Evolutionary conservation across 176 grass and related monocot genomes (phyloP), one percentile per base, ranked within the genome.

Genomic region (Avena sativa): DNA sequence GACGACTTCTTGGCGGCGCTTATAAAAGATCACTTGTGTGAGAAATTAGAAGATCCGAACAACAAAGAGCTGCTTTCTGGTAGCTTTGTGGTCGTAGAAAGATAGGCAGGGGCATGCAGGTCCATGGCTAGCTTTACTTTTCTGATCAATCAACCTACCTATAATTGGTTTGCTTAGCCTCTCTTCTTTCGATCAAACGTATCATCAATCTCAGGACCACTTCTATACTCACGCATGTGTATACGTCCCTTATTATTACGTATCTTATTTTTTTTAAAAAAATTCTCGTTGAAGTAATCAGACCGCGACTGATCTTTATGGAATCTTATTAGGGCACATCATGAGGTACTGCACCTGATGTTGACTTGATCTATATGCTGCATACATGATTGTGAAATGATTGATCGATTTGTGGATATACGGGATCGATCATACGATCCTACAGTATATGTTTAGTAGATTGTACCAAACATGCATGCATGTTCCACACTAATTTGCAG

Each of bases 281-380:
- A 34, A 34, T 53, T 20, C 48, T 49, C 30, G 55, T 57, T 20
- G 20, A 52, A 36, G 32, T 55, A 82, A 77, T 40, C 50, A 20
- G 77, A 43, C 61, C 49, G 26, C 78, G 63, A 56, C 52, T 46
- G 44, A 53, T 78, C 40, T 44, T 66, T 71, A 62, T 53, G 79
- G 52, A 82, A 83, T 90, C 79, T 86, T 83, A 16, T 86, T 83
- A 16, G 28, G 62, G 71, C 79, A 82, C 74, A 86, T 79, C 71
- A 75, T 47, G 20, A 43, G 57, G 52, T 40, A 64, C 55, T 83
- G 48, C 32, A 66, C 53, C 80, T 73, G 73, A 87, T 72, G 89
- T 64, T 56, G 89, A 90, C 55, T 56, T 11, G 38, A 73, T 74
- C 44, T 23, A 20, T 8, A 61, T 8, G 7, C 30, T 28, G 47